Conservation (phyloP, 768 basidiomycete species). For the Russula olivacea region DNA sequence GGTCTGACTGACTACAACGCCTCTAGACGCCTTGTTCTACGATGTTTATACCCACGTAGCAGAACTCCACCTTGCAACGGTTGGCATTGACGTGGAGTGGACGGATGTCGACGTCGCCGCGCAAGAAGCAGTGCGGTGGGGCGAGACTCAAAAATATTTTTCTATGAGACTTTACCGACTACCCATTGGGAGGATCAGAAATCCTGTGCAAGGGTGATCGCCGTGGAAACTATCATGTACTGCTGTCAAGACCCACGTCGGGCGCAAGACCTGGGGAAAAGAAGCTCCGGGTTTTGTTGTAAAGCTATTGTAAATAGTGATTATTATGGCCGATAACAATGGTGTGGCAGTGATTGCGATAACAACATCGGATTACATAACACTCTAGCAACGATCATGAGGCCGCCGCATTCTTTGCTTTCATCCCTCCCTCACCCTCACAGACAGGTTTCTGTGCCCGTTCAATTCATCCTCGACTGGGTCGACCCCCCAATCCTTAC, state of each 20-base stretch:
- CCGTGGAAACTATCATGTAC: not conserved
- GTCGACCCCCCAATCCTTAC: not conserved
- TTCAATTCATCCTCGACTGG: not conserved
- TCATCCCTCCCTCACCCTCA: not conserved
- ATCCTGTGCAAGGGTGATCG: conserved; percentile 26
- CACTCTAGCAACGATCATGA: not conserved
- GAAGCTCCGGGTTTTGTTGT: too few species aligned
- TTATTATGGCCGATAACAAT: not conserved
- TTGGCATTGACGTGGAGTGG: conserved; percentile 80
- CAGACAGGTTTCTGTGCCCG: conserved; percentile 21
- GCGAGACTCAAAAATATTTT: conserved; percentile 70
- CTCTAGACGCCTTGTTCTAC: conserved; percentile 75
- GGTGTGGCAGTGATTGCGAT: not conserved
- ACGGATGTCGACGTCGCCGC: conserved; percentile 65
- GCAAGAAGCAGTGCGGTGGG: conserved; percentile 63
- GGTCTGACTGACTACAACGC: conserved; percentile 1
- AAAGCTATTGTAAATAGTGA: not conserved
- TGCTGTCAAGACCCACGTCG: too few species aligned
- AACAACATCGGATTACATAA: not conserved
- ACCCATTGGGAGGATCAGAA: conserved; percentile 39
- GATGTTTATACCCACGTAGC: conserved; percentile 85
- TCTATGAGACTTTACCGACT: conserved; percentile 67
- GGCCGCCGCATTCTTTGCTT: not conserved
- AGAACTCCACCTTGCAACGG: conserved; percentile 77
- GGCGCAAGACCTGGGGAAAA: too few species aligned